Evolutionary conservation across 208 protist species (phyloP).

Genomic region (Phytomonas francai): DNA sequence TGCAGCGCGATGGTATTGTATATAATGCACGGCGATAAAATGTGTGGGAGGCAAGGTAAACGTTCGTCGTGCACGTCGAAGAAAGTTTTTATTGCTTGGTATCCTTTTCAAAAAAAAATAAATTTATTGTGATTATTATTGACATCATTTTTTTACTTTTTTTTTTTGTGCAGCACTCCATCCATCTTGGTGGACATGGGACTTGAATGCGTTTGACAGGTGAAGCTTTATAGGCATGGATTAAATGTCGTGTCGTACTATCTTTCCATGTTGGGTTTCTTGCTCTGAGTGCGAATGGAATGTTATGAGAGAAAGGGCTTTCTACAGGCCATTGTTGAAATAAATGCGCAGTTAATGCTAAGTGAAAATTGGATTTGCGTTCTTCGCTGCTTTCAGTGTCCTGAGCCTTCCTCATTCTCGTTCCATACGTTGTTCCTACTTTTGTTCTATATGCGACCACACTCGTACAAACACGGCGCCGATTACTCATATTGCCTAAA

Average conservation of each 20-base stretch:
- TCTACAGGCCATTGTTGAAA: not conserved
- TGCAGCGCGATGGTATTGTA: conserved; percentile 56
- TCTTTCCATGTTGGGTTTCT: not conserved
- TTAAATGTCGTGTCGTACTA: not conserved
- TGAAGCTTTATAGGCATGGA: not conserved
- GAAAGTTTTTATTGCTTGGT: too few species aligned
- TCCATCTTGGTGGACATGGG: not conserved
- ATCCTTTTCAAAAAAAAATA: too few species aligned
- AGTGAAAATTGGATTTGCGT: not conserved
- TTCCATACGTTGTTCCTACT: not conserved
- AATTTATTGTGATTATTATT: too few species aligned
- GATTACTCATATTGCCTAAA: not conserved
- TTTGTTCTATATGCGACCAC: not conserved
- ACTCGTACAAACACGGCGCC: not conserved
- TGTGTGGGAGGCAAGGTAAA: not conserved
- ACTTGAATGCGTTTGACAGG: not conserved
- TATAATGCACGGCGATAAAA: not conserved
- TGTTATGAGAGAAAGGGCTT: not conserved
- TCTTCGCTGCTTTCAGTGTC: not conserved
- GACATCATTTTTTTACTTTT: not conserved
- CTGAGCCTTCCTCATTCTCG: not conserved
- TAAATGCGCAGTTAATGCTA: not conserved
- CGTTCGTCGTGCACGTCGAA: not conserved
- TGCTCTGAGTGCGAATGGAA: not conserved
- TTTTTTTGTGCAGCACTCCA: not conserved